These are phyloP conservation scores for Aspergillus puulaauensis DNA, from an alignment of 2,329 filamentous ascomycete species.

Conservation along the genomic window DNA sequence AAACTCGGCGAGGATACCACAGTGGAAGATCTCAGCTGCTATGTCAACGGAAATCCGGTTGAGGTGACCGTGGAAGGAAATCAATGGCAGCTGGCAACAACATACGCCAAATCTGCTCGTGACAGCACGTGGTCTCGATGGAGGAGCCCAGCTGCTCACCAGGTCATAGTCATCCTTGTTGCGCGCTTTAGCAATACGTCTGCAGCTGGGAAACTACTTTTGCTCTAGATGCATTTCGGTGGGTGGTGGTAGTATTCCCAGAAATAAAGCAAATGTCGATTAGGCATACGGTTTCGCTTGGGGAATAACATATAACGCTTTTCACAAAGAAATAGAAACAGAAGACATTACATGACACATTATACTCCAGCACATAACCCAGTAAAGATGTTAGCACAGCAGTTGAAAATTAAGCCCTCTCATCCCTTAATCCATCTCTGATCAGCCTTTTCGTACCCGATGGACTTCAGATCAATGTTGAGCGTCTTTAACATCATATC, in stretches of 20 bases:
- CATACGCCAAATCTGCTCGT: conserved; percentile 24
- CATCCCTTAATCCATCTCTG: conserved; percentile 55
- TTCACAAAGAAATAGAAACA: too few relatives aligned
- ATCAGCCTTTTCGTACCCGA: conserved; percentile 60
- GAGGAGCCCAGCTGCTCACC: conserved; percentile 24
- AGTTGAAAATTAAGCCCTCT: not conserved
- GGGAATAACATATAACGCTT: not conserved
- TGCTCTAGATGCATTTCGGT: conserved; percentile 16
- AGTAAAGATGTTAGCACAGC: not conserved
- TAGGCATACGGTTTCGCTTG: not conserved
- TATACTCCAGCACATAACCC: not conserved
- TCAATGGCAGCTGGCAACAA: conserved; percentile 18
- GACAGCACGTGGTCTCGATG: conserved; percentile 25
- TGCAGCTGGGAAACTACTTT: conserved; percentile 22
- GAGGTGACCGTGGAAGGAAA: conserved; percentile 13
- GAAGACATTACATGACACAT: not conserved
- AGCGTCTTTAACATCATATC: conserved; percentile 67
- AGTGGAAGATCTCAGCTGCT: conserved; percentile 14
- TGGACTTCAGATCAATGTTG: conserved; percentile 62
- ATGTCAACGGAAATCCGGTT: conserved; percentile 24
- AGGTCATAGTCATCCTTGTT: conserved; percentile 25
- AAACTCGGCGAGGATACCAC: conserved; percentile 6
- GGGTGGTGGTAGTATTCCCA: not conserved
- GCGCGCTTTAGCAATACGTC: conserved; percentile 11
- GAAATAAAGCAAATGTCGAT: not conserved